Base-by-base conservation (phyloP, 169 alveolate genomes). In the Plasmodium vinckei region DNA sequence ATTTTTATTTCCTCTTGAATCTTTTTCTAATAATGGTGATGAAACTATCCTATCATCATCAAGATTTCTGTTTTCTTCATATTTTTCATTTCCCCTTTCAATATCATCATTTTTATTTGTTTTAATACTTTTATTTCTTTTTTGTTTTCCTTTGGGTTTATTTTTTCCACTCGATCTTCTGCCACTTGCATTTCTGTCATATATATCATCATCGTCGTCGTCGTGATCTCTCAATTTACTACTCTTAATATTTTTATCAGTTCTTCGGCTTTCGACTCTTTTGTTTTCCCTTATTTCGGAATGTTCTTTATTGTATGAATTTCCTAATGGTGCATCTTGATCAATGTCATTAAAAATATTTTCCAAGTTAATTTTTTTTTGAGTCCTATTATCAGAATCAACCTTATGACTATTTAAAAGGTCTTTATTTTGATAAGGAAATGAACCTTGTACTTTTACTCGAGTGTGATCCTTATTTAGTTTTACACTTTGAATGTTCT, bases 281-380 rank as follows among this genome's bases (percentile, higher is more conserved):
- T 5, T 5, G 0, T 13, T 12, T 57, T n/a, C 67, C n/a, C 19
- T 23, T 57, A 4, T 23, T 23, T 23, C 67, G 19, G 27, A 13
- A 9, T n/a, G 5, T 25, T 15, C 67, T 25, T 46, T 60, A 17
- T 21, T 42, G 9, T 51, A 56, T 7, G 77, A 33, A 10, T 46
- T 60, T 21, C 17, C 7, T 9, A 47, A 54, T 13, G 54, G 27
- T 17, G 53, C 44, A 49, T 86, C 73, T 44, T 51, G 64, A 54
- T 86, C 91, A 15, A 86, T 60, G 56, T 86, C 91, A 33, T 86
- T 57, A 54, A 86, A 86, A 60, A 86, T 86, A 47, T 86, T 86
- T 63, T 86, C 91, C 42, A 86, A 49, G 70, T 86, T 86, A 15
- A 70, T 70, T 59, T 86, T 86, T 63, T 68, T 86, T 19, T 69